Evolutionary conservation across 2,329 filamentous ascomycete species (phyloP).

Genomic region (Amauroascus niger): DNA sequence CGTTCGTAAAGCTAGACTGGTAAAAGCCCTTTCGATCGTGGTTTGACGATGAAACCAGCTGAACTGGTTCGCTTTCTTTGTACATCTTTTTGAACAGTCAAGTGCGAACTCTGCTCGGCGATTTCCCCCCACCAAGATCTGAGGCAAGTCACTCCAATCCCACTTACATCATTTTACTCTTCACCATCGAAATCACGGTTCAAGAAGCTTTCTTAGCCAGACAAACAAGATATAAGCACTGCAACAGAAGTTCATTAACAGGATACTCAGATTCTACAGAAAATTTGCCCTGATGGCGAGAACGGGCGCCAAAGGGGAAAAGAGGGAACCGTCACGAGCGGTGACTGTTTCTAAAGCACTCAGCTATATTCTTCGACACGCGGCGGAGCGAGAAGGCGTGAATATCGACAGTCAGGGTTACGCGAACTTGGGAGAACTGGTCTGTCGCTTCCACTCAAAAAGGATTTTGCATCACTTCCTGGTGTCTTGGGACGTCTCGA

Average conservation of each 20-base stretch:
- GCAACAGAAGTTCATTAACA: neutral
- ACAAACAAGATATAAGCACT: neutral
- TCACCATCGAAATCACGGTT: too few species aligned
- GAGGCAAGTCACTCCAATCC: too few species aligned
- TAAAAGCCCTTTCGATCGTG: too few species aligned
- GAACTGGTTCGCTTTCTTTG: too few species aligned
- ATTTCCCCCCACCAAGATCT: too few species aligned
- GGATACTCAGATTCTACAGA: neutral
- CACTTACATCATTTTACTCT: too few species aligned
- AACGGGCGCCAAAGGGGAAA: conserved; percentile 2
- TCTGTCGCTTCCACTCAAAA: conserved; percentile 28
- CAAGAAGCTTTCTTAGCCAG: too few species aligned
- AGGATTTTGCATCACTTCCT: neutral
- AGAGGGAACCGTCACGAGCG: conserved; percentile 22
- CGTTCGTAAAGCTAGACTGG: too few species aligned
- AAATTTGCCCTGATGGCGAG: conserved; percentile 1
- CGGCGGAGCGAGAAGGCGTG: conserved; percentile 51
- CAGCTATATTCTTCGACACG: conserved; percentile 49
- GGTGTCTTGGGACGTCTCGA: too few species aligned
- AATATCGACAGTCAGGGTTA: conserved; percentile 51
- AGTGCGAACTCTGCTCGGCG: too few species aligned
- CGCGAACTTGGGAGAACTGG: conserved; percentile 50
- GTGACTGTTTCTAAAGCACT: conserved; percentile 36
- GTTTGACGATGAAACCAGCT: too few species aligned
- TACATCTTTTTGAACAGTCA: too few species aligned